Percentiles rank a stretch among this genome's conserved stretches.
phyloP scores from a whole-genome alignment of 2,329 filamentous ascomycete genomes.

The Trichophyton benhamiae region DNA sequence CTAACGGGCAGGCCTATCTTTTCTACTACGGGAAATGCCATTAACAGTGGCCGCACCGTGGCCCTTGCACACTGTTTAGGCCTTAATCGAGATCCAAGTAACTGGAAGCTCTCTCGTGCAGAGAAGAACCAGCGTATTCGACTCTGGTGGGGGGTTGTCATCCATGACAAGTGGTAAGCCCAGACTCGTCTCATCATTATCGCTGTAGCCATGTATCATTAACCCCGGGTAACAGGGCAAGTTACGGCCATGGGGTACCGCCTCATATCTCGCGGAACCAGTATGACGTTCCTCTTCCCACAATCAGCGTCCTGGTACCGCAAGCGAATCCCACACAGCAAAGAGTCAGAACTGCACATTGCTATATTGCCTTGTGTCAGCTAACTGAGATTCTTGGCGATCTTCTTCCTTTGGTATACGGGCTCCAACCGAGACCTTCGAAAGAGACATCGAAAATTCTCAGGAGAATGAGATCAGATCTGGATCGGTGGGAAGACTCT shows the following conservation, averaged over 20 bases:
- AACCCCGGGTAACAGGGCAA: conserved; percentile 31
- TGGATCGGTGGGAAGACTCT: conserved; percentile 36
- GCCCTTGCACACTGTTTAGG: conserved; percentile 45
- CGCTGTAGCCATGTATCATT: conserved; percentile 5
- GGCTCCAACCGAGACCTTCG: conserved; percentile 31
- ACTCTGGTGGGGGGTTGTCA: conserved; percentile 46
- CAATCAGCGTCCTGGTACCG: conserved; percentile 30
- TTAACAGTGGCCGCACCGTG: conserved; percentile 42
- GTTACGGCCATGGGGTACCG: conserved; percentile 44
- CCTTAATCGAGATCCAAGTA: conserved; percentile 42
- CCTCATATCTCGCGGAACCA: conserved; percentile 42
- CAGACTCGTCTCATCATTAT: neutral
- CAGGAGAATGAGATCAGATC: conserved; percentile 34
- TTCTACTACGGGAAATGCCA: conserved; percentile 47
- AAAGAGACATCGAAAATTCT: conserved; percentile 35
- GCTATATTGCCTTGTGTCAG: conserved; percentile 42
- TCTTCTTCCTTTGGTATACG: conserved; percentile 35
- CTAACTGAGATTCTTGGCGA: conserved; percentile 38
- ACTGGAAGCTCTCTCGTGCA: conserved; percentile 40
- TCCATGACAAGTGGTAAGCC: conserved; percentile 43
- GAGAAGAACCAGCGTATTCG: conserved; percentile 43
- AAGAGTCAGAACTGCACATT: conserved; percentile 36
- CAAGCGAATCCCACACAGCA: conserved; percentile 28
- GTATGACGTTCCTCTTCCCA: conserved; percentile 45
- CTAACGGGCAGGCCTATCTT: conserved; percentile 49